Evolutionary conservation across 148 eudicot species (phyloP), one percentile per base, ranked within the genome.

Genomic region (Rhododendron griersonianum): DNA sequence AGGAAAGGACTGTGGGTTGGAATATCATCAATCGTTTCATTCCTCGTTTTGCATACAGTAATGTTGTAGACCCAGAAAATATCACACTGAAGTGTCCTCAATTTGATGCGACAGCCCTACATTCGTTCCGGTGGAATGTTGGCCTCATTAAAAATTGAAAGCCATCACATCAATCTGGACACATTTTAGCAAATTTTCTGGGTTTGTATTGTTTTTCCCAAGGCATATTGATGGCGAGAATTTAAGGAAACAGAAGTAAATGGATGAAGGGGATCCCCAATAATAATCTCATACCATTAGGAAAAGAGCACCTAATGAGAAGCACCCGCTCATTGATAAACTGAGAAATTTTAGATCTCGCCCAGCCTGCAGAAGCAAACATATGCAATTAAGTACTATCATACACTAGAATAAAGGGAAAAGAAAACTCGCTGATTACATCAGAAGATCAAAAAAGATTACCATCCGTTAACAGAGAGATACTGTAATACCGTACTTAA

Each of bases 311-410:
- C 96, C 96, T 85, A 94, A 84, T 67, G 85, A 83, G 86, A 96
- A 92, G 79, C 96, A 93, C 55, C 90, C 90, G 44, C 84, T 92
- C 98, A 96, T 96, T 81, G 98, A 92, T 78, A 90, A 16, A 67
- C 98, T 94, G 79, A 95, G 87, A 84, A 92, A 95, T 84, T 87
- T 94, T 47, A 96, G 92, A 84, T 96, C 98, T 75, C 98, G 89
- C 67, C 98, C 98, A 83, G 98, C 98, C 98, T 96, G 95, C 91
- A 92, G 65, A 84, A 79, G 63, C 7, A 86, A 76, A 19, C n/a
- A 59, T 23, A 30, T 73, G 53, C 21, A 55, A 55, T 14, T 55
- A 55, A 55, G 23, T 18, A 55, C 61, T 16, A 59, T 50, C 39
- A 6, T 84, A 30, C 47, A 28, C 53, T 65, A 57, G 81, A 47